phyloP scores from a whole-genome alignment of 2,329 filamentous ascomycete species.

The Sclerotiophoma versabilis region DNA sequence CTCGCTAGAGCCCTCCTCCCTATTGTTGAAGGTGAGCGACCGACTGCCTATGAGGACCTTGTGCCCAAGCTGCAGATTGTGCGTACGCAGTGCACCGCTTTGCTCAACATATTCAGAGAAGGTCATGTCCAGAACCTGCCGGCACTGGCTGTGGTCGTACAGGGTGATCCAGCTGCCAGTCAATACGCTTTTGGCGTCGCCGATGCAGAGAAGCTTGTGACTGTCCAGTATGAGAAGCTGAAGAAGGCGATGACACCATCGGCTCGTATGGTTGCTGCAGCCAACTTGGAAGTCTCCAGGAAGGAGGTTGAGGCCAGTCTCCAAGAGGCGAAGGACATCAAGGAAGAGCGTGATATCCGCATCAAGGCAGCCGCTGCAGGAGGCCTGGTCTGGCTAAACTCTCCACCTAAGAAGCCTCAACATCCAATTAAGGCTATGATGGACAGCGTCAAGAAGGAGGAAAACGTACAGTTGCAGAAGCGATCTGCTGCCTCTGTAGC shows the following conservation, averaged over 20 bases:
- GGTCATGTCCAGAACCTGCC: conserved; percentile 68
- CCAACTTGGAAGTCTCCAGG: conserved; percentile 80
- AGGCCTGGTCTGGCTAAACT: conserved; percentile 84
- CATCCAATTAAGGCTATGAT: conserved; percentile 94
- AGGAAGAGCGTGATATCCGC: conserved; percentile 82
- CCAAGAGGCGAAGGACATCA: conserved; percentile 78
- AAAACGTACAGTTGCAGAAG: conserved; percentile 85
- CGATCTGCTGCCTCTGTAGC: conserved; percentile 87
- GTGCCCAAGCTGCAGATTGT: conserved; percentile 89
- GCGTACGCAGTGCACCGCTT: conserved; percentile 86
- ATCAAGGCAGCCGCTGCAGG: conserved; percentile 87
- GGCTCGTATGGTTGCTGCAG: conserved; percentile 81
- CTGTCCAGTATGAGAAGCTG: conserved; percentile 83
- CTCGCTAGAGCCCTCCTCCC: conserved; percentile 72
- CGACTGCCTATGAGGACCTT: conserved; percentile 84
- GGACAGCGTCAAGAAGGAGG: conserved; percentile 96
- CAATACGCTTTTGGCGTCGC: conserved; percentile 89
- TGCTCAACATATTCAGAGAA: conserved; percentile 91
- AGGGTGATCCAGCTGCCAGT: conserved; percentile 90
- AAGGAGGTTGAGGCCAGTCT: conserved; percentile 75
- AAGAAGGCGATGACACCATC: conserved; percentile 89
- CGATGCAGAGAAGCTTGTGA: conserved; percentile 87
- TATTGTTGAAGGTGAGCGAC: conserved; percentile 82
- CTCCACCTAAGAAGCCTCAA: conserved; percentile 93
- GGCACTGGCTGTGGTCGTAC: conserved; percentile 84